Base-by-base conservation (phyloP, 2,329 filamentous ascomycete species). In the Chalara sp. region DNA sequence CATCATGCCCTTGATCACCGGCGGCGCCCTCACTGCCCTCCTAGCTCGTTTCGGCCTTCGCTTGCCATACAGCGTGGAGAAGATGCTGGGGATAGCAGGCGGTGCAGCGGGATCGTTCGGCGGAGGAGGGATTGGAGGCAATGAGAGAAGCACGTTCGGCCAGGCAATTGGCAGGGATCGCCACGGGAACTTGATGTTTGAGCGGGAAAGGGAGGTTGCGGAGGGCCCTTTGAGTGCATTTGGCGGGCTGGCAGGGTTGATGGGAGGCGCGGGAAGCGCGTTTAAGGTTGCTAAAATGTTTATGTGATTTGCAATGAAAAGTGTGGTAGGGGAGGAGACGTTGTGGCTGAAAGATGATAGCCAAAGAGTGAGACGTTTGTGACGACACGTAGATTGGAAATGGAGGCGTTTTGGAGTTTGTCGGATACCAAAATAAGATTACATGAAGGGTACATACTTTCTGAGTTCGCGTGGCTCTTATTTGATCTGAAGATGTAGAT, bases 1-100 rank as follows among this genome's bases (percentile, higher is more conserved):
- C 56, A 79, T 96, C 62, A 82, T 96, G 79, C 92, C 92, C 7
- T 76, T 97, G 52, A 73, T 96, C 62, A 90, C 86, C 1, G 89
- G 89, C 47, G 92, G 92, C 32, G 86, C 88, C 31, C 71, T 96
- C 58, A 84, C 84, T 6, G 87, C 86, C 44, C 73, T 96, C 43
- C 78, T 96, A 44, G 80, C 81, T 37, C 82, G 84, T 64, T 87
- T 96, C 67, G 91, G 91, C 28, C 74, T 97, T 54, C 78, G 84
- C 55, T 68, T 96, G 56, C 91, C 91, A 1, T 74, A 75, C 5
- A 69, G 74, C 10, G 64, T 90, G 53, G 75, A 82, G 70, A 72
- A 74, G 62, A 72, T 81, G 74, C 66, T 84, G 33, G 21, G 21
- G 21, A 21, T 21, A 21, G 78, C 78, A 56, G 58, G 77, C 40